phyloP scores from a whole-genome alignment of 1,284 basidiomycete genomes.

The Rhodotorula sp. region DNA sequence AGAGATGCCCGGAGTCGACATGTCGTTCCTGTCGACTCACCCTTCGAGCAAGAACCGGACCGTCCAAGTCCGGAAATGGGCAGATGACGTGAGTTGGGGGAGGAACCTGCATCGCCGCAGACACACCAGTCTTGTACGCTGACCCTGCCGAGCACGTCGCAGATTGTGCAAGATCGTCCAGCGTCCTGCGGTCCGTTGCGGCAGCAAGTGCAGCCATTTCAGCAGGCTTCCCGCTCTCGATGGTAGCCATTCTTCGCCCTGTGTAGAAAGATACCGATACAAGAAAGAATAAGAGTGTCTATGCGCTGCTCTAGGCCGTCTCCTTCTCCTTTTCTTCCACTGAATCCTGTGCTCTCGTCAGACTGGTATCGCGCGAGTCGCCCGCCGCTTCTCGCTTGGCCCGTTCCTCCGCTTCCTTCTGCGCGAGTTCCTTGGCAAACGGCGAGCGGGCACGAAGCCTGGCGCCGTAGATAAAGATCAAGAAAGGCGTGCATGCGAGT shows the following conservation, averaged over 20 bases:
- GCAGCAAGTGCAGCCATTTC: slow-evolving; percentile 12
- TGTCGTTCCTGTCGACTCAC: slow-evolving; percentile 71
- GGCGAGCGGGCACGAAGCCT: slow-evolving; percentile 26
- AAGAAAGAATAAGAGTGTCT: not conserved
- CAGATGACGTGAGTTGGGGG: slow-evolving; percentile 14
- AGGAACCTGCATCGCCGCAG: too few relatives aligned
- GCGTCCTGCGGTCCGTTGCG: slow-evolving; percentile 18
- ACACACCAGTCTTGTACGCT: too few relatives aligned
- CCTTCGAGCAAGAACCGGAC: slow-evolving; percentile 69
- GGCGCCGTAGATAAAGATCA: slow-evolving; percentile 32
- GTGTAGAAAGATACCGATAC: not conserved
- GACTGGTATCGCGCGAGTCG: slow-evolving; percentile 69
- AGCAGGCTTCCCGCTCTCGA: not conserved
- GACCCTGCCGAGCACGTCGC: too few relatives aligned
- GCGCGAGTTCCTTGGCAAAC: slow-evolving; percentile 60
- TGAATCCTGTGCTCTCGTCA: slow-evolving; percentile 42
- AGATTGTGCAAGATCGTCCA: slow-evolving; percentile 26
- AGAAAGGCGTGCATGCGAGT: slow-evolving; percentile 33
- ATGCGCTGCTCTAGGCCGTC: not conserved
- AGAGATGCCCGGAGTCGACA: slow-evolving; percentile 17
- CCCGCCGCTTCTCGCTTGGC: slow-evolving; percentile 64
- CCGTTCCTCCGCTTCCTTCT: slow-evolving; percentile 67
- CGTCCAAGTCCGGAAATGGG: slow-evolving; percentile 50
- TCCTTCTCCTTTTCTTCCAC: not conserved
- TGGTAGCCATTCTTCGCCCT: not conserved